Percentiles rank a stretch among this genome's conserved stretches.
Conservation (phyloP, 2,329 filamentous ascomycete species). For the Trichoderma endophyticum region DNA sequence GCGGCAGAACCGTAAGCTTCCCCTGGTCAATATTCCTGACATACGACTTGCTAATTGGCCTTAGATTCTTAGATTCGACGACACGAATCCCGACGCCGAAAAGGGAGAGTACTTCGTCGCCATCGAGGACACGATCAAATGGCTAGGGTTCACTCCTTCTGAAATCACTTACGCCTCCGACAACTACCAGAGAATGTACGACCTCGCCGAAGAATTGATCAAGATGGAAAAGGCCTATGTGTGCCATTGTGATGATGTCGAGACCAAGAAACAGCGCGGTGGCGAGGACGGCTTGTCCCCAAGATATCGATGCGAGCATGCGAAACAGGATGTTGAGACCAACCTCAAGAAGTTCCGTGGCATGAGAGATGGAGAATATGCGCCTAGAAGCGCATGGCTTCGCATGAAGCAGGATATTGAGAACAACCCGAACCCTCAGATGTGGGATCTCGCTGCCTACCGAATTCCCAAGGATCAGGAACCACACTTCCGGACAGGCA, state of each 20-base stretch:
- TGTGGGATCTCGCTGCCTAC: constrained; percentile 95
- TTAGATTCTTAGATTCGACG: constrained; percentile 65
- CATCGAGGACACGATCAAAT: constrained; percentile 69
- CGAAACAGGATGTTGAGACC: constrained; percentile 68
- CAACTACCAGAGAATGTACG: constrained; percentile 84
- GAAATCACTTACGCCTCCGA: constrained; percentile 85
- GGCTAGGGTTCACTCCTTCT: constrained; percentile 65
- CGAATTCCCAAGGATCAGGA: constrained; percentile 69
- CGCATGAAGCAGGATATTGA: constrained; percentile 87
- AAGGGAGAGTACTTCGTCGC: constrained; percentile 84
- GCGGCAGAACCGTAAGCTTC: constrained; percentile 47
- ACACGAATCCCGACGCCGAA: constrained; percentile 92
- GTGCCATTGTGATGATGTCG: constrained; percentile 78
- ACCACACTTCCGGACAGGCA: constrained; percentile 74
- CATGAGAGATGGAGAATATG: constrained; percentile 90
- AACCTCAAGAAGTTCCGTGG: constrained; percentile 80
- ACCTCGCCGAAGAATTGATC: constrained; percentile 83
- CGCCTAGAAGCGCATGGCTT: constrained; percentile 76
- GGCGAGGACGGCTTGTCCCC: constrained; percentile 66
- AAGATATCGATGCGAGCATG: constrained; percentile 77
- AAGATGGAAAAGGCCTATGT: constrained; percentile 71
- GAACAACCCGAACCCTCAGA: constrained; percentile 76
- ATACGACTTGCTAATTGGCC: background rate
- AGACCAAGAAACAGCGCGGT: constrained; percentile 84
- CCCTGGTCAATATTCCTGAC: too few species aligned